phyloP scores from a whole-genome alignment of 192 early-diverging fungal genomes.

The Gamsiella multidivaricata region DNA sequence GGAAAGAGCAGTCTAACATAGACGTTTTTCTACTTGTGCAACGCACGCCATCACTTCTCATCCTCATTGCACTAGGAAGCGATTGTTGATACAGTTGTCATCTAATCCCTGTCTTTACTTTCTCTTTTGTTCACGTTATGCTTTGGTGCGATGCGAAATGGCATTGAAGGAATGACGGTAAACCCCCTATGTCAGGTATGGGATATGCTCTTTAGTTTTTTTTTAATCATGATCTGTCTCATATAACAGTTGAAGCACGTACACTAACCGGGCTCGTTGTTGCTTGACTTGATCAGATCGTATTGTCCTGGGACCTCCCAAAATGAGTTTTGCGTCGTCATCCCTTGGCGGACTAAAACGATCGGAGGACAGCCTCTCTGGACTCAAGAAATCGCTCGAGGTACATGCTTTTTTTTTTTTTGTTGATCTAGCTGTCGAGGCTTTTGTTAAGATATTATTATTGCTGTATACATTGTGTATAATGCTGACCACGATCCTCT shows the following conservation, averaged over 20 bases:
- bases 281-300: constrained; percentile 41
- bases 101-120: not conserved
- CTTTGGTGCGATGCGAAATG: no score
- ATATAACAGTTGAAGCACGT: not conserved
- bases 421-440: no score
- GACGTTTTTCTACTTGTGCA: no score
- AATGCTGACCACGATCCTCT: not conserved
- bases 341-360: constrained; percentile 61
- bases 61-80: no score
- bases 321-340: constrained; percentile 67
- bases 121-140: not conserved
- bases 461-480: not conserved
- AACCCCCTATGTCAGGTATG: constrained; percentile 25
- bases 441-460: no score
- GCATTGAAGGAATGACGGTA: constrained; percentile 1
- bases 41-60: no score
- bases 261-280: not conserved
- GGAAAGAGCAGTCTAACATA: no score
- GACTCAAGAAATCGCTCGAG: constrained; percentile 42
- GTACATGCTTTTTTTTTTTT: constrained; percentile 17
- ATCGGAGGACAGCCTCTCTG: constrained; percentile 48
- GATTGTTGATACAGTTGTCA: no score
- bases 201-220: no score
- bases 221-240: not conserved
- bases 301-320: constrained; percentile 67